Base-by-base conservation (phyloP, 2,329 filamentous ascomycete genomes). In the Aspergillus pseudoglaucus region DNA sequence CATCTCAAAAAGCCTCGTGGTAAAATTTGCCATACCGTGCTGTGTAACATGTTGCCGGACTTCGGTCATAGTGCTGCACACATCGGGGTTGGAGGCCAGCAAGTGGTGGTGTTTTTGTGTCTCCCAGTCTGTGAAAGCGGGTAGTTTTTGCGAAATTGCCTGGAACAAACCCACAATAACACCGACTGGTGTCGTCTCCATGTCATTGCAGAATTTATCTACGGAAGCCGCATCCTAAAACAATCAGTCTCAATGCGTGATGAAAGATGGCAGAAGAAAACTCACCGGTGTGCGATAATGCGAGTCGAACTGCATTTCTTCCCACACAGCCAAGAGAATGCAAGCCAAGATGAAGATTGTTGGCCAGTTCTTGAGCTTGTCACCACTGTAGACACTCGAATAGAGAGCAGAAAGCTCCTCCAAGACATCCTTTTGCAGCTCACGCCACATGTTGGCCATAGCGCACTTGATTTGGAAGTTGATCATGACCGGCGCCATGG, bases 391-490 rank as follows among this genome's bases (percentile, higher is more conserved):
- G 40, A 97, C 91, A 55, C 90, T 95, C n/a, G 89, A 94, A 79
- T 96, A 97, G 12, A 97, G 79, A 6, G 82, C 75, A 1, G 91
- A 96, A 1, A 97, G 80, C 75, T 97, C 91, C 74, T 95, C 90
- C 2, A 97, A 79, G 33, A 96, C 90, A 60, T 96, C 91, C 75
- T 94, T 95, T 69, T 96, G 90, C 49, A 97, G 78, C 70, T 95
- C 90, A 56, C 91, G 90, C 91, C 91, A 97, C 88, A 96, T 94
- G 63, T 94, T 90, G 56, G 90, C 91, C 73, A 97, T 84, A 47
- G 90, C 90, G 62, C 88, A 93, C 80, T 97, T 97, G 77, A 97
- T 90, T 75, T 96, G 89, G 81, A 96, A 96, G 77, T 96, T 97
- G 81, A 97, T 94, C 90, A 97, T 95, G 65, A 96, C 90, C 10